Percentiles rank a stretch among this genome's conserved stretches.
phyloP scores from a whole-genome alignment of 2,329 filamentous ascomycete species.

The Colletotrichum ledebouriae region DNA sequence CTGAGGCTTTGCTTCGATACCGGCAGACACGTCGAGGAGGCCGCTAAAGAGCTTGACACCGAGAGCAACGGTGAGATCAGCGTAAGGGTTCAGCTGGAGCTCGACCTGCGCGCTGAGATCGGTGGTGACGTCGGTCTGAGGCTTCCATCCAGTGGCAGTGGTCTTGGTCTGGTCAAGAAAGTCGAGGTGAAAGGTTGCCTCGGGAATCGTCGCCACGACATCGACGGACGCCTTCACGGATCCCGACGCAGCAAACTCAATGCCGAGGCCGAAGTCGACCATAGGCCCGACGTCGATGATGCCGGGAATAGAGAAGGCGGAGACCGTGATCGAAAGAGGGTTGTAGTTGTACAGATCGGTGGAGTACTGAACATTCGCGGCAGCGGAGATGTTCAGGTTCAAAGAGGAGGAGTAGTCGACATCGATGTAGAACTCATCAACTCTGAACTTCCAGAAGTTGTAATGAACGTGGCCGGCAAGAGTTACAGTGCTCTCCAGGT shows the following conservation, averaged over 20 bases:
- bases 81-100: slow-evolving; percentile 51
- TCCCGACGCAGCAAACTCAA: slow-evolving; percentile 52
- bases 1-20: slow-evolving; percentile 52
- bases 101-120: slow-evolving; percentile 51
- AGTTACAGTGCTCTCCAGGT: slow-evolving; percentile 52
- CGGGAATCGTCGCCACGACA: slow-evolving; percentile 49
- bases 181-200: slow-evolving; percentile 56
- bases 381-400: slow-evolving; percentile 51
- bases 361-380: slow-evolving; percentile 51
- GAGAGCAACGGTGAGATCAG: slow-evolving; percentile 55
- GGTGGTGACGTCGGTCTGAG: slow-evolving; percentile 50
- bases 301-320: slow-evolving; percentile 55
- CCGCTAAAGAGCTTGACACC: slow-evolving; percentile 53
- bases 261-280: slow-evolving; percentile 53
- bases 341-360: slow-evolving; percentile 53
- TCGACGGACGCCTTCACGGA: slow-evolving; percentile 50
- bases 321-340: slow-evolving; percentile 52
- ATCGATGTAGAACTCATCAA: slow-evolving; percentile 57
- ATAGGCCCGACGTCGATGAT: slow-evolving; percentile 55
- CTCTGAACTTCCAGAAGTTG: slow-evolving; percentile 50
- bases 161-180: slow-evolving; percentile 50
- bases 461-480: slow-evolving; percentile 58
- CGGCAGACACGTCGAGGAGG: slow-evolving; percentile 53
- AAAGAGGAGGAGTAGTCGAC: slow-evolving; percentile 53
- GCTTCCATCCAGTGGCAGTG: slow-evolving; percentile 52